Conservation (phyloP, 441 rosid species). For the Populus hybrid region DNA sequence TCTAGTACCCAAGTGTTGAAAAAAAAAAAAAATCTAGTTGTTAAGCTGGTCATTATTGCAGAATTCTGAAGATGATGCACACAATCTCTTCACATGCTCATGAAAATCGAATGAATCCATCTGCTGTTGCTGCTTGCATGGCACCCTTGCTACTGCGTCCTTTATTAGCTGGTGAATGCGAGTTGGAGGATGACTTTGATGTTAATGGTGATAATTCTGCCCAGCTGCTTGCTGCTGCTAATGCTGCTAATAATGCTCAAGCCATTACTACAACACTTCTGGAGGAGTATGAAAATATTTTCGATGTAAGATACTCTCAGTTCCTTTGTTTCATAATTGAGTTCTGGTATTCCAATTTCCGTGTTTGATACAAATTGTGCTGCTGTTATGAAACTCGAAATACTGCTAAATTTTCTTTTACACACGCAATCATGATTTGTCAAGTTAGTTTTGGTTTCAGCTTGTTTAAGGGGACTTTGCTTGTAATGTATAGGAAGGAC, state of each 20-base stretch:
- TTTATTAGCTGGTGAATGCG: conserved; percentile 93
- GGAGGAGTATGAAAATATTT: conserved; percentile 88
- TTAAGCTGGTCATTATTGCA: conserved; percentile 25
- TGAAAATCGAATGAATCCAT: conserved; percentile 93
- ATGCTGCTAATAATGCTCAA: conserved; percentile 98
- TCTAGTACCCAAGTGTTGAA: conserved; percentile 6
- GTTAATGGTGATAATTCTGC: conserved; percentile 83
- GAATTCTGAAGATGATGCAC: conserved; percentile 96
- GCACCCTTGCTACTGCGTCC: conserved; percentile 98
- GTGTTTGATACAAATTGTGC: conserved; percentile 11
- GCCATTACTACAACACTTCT: conserved; percentile 79
- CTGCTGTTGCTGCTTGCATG: conserved; percentile 99
- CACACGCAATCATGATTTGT: background rate
- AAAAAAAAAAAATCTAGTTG: background rate
- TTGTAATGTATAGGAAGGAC: no score
- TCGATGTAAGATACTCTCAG: conserved; percentile 65
- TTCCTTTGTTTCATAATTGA: conserved; percentile 11
- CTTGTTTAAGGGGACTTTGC: no score
- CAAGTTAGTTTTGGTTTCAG: background rate
- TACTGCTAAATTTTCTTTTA: background rate
- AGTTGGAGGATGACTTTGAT: conserved; percentile 89
- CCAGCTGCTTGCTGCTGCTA: conserved; percentile 99
- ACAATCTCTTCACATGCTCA: conserved; percentile 71
- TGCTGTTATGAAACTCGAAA: background rate
- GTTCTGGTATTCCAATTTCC: conserved; percentile 5